Base-by-base conservation (phyloP, 2,329 filamentous ascomycete genomes). In the Beauveria sp. region DNA sequence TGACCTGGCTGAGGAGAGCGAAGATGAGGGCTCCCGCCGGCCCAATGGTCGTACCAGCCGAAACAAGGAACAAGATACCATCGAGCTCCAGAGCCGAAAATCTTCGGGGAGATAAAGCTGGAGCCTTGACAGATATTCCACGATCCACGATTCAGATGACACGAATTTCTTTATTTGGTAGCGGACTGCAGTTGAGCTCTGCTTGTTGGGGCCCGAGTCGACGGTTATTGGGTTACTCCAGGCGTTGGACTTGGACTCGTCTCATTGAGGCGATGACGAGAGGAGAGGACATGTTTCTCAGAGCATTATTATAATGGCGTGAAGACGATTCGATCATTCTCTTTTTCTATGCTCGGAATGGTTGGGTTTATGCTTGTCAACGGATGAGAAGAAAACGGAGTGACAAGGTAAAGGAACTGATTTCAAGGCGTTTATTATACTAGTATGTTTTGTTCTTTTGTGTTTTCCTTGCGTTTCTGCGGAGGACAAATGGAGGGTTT, bases 1-100 rank as follows among this genome's bases (percentile, higher is more conserved):
- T 16, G 91, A 96, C 67, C 78, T 97, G 45, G 82, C 88, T 2
- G 89, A 93, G 66, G 90, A 95, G 64, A 89, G 83, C 66, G 88
- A 90, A 34, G 87, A 87, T 58, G 86, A 86, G 38, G 70, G 68
- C 57, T 69, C 71, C 30, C 65, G 66, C 61, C 66, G 68, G 69
- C 70, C 72, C 60, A 76, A 78, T 65, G 71, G 76, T 61, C 72
- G 79, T 58, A 77, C 77, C 60, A 76, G 75, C 63, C 20, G 55
- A 40, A 58, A 34, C 42, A 78, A 77, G 61, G 70, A 73, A 50
- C 72, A 78, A 59, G 72, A 72, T 58, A 68, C 68, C 54, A 81
- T 83, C 65, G 82, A 85, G 68, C 72, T 83, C 63, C 77, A 83
- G 66, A 74, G 73, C 62, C 77, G 77, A 58, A 81, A 80, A 67